Percentiles rank a stretch among this genome's conserved stretches.
These are phyloP conservation scores for Plicaturopsis crispa DNA, from an alignment of 768 basidiomycete species.

Conservation along the genomic window DNA sequence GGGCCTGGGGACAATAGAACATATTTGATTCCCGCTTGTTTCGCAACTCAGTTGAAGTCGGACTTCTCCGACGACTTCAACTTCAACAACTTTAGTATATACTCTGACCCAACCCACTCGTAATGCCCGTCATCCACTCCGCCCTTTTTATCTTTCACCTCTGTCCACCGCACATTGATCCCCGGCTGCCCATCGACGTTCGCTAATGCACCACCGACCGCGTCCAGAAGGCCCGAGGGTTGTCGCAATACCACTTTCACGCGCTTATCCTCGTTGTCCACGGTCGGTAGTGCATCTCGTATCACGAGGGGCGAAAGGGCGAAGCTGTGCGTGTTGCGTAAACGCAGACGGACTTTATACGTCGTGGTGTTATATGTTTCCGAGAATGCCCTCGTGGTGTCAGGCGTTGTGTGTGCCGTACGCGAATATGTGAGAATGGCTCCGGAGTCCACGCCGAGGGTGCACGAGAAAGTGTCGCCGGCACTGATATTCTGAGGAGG, in stretches of 20 bases:
- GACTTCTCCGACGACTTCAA: too few relatives aligned
- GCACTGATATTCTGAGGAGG: conserved; percentile 34
- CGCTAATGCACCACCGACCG: conserved; percentile 31
- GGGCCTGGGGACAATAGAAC: too few relatives aligned
- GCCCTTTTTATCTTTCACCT: conserved; percentile 32
- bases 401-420: conserved; percentile 26
- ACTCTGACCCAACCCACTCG: too few relatives aligned
- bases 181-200: conserved; percentile 13
- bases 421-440: conserved; percentile 39
- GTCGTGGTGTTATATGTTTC: conserved; percentile 36
- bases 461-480: conserved; percentile 45
- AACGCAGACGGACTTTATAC: conserved; percentile 35
- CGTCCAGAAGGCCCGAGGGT: conserved; percentile 38
- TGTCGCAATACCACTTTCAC: conserved; percentile 38
- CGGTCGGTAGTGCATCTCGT: conserved; percentile 36
- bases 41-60: too few relatives aligned
- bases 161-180: conserved; percentile 26
- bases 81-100: too few relatives aligned
- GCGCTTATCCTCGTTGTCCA: conserved; percentile 27
- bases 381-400: conserved; percentile 31
- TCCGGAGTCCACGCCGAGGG: conserved; percentile 40
- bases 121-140: conserved; percentile 49
- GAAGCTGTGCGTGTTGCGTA: conserved; percentile 43
- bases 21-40: too few relatives aligned
- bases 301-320: conserved; percentile 35